Evolutionary conservation across 1,284 basidiomycete genomes (phyloP).

Genomic region (Boletus sp.): DNA sequence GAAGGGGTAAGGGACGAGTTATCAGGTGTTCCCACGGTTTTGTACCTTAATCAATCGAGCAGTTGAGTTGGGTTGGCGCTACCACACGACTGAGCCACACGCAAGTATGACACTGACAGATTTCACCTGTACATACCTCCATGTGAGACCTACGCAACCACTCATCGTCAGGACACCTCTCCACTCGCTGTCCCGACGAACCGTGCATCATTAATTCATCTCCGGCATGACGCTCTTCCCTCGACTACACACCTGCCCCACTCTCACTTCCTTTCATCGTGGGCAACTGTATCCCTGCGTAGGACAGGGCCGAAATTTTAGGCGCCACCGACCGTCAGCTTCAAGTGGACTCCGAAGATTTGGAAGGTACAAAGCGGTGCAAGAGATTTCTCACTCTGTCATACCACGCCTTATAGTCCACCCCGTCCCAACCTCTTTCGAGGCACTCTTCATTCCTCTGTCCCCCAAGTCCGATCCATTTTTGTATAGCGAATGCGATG

Average conservation of each 20-base stretch:
- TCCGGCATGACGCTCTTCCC: no score
- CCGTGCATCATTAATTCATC: no score
- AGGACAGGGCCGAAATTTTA: constrained; percentile 52
- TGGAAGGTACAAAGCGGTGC: constrained; percentile 71
- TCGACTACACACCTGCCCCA: not conserved
- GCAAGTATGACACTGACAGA: no score
- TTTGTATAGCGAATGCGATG: not conserved
- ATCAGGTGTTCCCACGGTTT: no score
- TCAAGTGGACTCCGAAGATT: constrained; percentile 71
- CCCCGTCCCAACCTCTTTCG: not conserved
- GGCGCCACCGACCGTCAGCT: constrained; percentile 72
- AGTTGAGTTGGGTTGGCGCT: no score
- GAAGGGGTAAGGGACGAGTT: no score
- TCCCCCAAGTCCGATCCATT: not conserved
- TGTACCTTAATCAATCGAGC: not conserved
- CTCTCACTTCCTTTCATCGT: constrained; percentile 34
- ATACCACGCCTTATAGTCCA: constrained; percentile 50
- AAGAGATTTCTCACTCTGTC: constrained; percentile 79
- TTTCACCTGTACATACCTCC: no score
- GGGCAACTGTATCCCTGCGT: constrained; percentile 64
- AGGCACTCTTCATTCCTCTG: no score
- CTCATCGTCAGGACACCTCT: constrained; percentile 19
- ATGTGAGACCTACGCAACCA: constrained; percentile 26
- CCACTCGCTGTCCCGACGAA: not conserved
- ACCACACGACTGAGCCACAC: no score